Conservation (phyloP, 495 filamentous ascomycete species). For the Hyaloscypha finlandica region DNA sequence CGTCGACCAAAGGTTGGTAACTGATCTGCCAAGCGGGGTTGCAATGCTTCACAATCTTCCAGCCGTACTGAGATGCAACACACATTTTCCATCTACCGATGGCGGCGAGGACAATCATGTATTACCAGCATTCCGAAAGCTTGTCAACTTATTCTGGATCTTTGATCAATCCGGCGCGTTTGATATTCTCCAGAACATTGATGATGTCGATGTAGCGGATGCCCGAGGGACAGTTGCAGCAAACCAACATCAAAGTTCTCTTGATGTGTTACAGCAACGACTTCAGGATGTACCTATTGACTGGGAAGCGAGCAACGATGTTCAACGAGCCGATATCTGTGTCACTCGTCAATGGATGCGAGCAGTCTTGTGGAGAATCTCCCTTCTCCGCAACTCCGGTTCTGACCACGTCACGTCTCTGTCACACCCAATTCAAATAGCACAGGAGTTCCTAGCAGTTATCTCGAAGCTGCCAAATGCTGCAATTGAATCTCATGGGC, state of each 20-base stretch:
- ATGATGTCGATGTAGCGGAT: neutral
- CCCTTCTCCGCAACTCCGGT: constrained; percentile 29
- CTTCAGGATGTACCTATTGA: constrained; percentile 38
- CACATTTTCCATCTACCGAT: constrained; percentile 36
- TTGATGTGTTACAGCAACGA: constrained; percentile 38
- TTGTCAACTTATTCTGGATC: constrained; percentile 45
- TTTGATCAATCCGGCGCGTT: constrained; percentile 44
- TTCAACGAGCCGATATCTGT: constrained; percentile 49
- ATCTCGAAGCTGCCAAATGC: constrained; percentile 41
- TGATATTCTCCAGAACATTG: constrained; percentile 40
- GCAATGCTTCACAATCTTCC: constrained; percentile 49
- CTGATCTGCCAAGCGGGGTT: constrained; percentile 34
- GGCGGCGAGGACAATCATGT: constrained; percentile 39
- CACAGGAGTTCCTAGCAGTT: constrained; percentile 43
- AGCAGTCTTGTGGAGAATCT: constrained; percentile 46
- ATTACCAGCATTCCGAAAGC: constrained; percentile 44
- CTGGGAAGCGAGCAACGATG: constrained; percentile 37
- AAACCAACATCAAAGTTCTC: constrained; percentile 5
- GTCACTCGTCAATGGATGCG: constrained; percentile 52
- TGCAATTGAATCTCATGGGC: constrained; percentile 40
- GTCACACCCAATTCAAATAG: constrained; percentile 43
- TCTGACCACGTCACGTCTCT: constrained; percentile 26
- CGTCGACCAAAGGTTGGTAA: neutral
- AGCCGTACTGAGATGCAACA: constrained; percentile 39
- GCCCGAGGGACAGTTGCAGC: constrained; percentile 18